These are phyloP conservation scores for Beauveria australis DNA, from an alignment of 2,329 filamentous ascomycete species.

Conservation along the genomic window DNA sequence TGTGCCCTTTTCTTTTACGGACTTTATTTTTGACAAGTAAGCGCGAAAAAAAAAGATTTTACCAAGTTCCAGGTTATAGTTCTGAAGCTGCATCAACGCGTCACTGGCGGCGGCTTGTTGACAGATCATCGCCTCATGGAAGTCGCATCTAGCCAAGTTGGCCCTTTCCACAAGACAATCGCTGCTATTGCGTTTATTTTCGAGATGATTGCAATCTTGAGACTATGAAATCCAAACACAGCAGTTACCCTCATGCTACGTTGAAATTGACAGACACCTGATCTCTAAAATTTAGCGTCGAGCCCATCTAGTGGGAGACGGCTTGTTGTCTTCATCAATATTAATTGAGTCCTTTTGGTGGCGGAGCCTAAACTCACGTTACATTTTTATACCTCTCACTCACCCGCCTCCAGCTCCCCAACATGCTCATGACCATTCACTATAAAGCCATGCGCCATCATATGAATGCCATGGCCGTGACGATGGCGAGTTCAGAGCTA, in stretches of 20 bases:
- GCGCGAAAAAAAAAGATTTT: neutral
- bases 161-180: neutral
- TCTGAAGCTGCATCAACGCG: neutral
- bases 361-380: slow-evolving; percentile 7
- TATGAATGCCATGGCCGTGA: neutral
- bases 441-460: neutral
- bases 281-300: neutral
- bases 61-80: neutral
- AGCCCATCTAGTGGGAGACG: neutral
- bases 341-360: neutral
- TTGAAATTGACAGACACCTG: slow-evolving; percentile 3
- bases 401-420: neutral
- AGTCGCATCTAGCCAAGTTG: neutral
- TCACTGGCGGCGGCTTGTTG: neutral
- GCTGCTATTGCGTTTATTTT: neutral
- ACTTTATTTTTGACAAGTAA: too few relatives aligned
- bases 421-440: neutral
- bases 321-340: slow-evolving; percentile 4
- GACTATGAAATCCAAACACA: neutral
- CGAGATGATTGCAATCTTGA: too few relatives aligned
- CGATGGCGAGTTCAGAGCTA: neutral
- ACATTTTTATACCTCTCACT: neutral
- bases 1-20: neutral
- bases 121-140: neutral
- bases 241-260: neutral